Evolutionary conservation across 1,139 yeast species (phyloP).

Genomic region (Debaryomyces subglobosus): DNA sequence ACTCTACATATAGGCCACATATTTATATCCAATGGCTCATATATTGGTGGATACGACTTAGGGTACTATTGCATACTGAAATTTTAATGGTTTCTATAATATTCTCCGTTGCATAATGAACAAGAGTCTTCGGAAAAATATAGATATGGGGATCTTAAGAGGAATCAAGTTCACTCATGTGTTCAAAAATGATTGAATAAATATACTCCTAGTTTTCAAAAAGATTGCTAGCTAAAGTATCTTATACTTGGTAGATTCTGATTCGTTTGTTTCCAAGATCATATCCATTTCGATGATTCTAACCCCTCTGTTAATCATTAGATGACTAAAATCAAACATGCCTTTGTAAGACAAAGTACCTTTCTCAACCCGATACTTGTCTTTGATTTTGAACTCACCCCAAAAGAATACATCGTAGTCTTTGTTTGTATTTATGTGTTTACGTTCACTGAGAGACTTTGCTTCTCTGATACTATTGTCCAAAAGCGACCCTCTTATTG

Average conservation of each 20-base stretch:
- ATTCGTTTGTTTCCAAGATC: conserved; percentile 7
- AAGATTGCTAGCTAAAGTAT: neutral
- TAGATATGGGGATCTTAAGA: neutral
- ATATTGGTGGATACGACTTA: no score
- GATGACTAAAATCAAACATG: conserved; percentile 35
- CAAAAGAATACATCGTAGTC: conserved; percentile 28
- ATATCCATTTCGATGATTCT: conserved; percentile 24
- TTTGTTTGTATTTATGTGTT: conserved; percentile 18
- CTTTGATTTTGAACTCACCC: conserved; percentile 27
- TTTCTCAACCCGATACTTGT: conserved; percentile 18
- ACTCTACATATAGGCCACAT: no score
- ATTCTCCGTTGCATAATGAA: neutral
- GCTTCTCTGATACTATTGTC: neutral
- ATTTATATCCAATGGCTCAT: no score
- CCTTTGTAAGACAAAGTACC: conserved; percentile 33
- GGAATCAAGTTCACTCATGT: neutral
- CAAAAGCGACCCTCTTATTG: neutral
- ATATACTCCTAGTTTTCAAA: neutral
- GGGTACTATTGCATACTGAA: no score
- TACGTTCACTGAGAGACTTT: conserved; percentile 9
- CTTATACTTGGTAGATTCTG: conserved; percentile 14
- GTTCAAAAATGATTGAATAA: neutral
- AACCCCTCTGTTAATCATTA: conserved; percentile 35
- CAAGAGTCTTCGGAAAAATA: neutral
- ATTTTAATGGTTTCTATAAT: no score